phyloP scores from a whole-genome alignment of 2,329 filamentous ascomycete species.

The Microascus cirrosus region DNA sequence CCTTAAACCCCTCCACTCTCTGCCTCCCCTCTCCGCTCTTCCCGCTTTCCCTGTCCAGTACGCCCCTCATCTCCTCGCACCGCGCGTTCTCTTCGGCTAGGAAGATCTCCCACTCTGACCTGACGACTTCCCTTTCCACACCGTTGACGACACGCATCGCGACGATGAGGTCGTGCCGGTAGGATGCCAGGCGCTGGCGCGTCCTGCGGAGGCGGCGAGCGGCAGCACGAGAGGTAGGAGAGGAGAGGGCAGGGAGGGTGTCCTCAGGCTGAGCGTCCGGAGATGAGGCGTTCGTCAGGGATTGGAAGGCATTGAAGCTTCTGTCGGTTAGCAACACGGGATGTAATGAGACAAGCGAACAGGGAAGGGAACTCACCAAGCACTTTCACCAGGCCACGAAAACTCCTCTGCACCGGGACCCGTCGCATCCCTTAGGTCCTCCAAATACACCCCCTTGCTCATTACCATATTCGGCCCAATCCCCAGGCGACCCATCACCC shows the following conservation, averaged over 20 bases:
- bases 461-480: conserved; percentile 69
- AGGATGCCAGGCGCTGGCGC: conserved; percentile 71
- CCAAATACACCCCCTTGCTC: conserved; percentile 75
- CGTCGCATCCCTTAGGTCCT: conserved; percentile 61
- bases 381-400: conserved; percentile 33
- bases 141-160: conserved; percentile 83
- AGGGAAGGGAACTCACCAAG: conserved; percentile 25
- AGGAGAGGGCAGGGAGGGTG: conserved; percentile 33
- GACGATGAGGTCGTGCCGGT: conserved; percentile 83
- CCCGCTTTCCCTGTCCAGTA: conserved; percentile 1
- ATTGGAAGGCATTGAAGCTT: conserved; percentile 50
- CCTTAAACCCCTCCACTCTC: conserved; percentile 23
- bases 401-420: conserved; percentile 20
- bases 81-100: conserved; percentile 65
- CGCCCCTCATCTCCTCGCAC: conserved; percentile 48
- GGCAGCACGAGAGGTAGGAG: conserved; percentile 37
- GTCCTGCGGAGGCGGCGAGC: conserved; percentile 62
- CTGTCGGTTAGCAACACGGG: background rate
- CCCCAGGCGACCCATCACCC: conserved; percentile 73
- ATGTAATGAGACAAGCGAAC: background rate
- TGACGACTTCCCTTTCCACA: conserved; percentile 76
- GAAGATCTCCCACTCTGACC: conserved; percentile 91
- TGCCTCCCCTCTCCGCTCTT: conserved; percentile 15
- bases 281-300: conserved; percentile 46
- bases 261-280: conserved; percentile 45